These are phyloP conservation scores for Trichoderma asperelloides DNA, from an alignment of 495 filamentous ascomycete genomes.

Conservation along the genomic window DNA sequence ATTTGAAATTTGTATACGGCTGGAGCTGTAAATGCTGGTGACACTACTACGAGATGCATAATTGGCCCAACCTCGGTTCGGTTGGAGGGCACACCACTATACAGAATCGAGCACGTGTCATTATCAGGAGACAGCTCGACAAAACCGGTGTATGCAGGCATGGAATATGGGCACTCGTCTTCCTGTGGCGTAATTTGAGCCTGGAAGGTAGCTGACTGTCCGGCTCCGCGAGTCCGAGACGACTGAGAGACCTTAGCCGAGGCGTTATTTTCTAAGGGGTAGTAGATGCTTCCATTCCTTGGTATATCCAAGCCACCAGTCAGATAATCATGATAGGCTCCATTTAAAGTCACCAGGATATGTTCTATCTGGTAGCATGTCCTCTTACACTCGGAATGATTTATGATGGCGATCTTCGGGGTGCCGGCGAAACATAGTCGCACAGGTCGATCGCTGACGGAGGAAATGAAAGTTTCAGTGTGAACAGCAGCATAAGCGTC, in stretches of 20 bases:
- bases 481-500: slow-evolving; percentile 24
- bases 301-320: not conserved
- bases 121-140: not conserved
- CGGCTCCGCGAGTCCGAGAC: not conserved
- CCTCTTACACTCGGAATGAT: not conserved
- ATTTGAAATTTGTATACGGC: not conserved
- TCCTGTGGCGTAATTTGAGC: not conserved
- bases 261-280: not conserved
- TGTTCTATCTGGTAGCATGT: not conserved
- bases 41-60: too few species aligned
- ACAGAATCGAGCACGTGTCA: not conserved
- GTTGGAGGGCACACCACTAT: not conserved
- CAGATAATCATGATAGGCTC: not conserved
- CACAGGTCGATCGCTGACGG: not conserved
- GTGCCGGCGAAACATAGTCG: not conserved
- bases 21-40: not conserved
- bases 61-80: not conserved
- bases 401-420: slow-evolving; percentile 3
- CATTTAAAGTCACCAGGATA: not conserved
- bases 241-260: not conserved
- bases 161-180: not conserved
- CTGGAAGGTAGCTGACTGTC: not conserved
- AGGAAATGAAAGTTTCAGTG: slow-evolving; percentile 9
- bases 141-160: not conserved
- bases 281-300: not conserved